These are phyloP conservation scores for Cinchona pubescens DNA, from an alignment of 257 asterid species.

Conservation along the genomic window DNA sequence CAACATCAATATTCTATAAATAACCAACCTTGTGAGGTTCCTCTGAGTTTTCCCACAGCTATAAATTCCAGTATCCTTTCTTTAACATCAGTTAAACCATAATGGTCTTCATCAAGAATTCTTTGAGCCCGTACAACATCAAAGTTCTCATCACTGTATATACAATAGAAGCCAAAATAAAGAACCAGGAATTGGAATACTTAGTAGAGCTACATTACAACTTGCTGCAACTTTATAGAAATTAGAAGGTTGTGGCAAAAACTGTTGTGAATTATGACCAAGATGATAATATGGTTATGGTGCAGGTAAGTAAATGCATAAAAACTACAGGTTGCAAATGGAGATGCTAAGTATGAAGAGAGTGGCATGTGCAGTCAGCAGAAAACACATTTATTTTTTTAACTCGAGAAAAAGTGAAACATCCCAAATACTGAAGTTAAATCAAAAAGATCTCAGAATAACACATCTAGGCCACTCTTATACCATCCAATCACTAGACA, in stretches of 20 bases:
- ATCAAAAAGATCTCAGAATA: not conserved
- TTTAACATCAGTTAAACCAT: constrained; percentile 93
- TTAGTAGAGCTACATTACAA: not conserved
- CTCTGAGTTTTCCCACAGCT: constrained; percentile 98
- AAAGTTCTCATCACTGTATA: constrained; percentile 86
- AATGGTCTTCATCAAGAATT: constrained; percentile 96
- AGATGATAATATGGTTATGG: not conserved
- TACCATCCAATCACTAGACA: too few species aligned
- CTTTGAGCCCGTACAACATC: constrained; percentile 78
- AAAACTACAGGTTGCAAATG: not conserved
- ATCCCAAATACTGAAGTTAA: too few species aligned
- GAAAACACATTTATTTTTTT: not conserved
- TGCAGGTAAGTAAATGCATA: constrained; percentile 5
- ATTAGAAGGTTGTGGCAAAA: not conserved
- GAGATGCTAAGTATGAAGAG: not conserved
- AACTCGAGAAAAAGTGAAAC: not conserved
- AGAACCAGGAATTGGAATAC: not conserved
- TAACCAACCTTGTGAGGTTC: constrained; percentile 86
- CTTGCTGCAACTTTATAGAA: not conserved
- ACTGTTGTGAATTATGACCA: not conserved
- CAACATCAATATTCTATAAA: not conserved
- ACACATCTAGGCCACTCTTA: too few species aligned
- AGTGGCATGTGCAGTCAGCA: not conserved
- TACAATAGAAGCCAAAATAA: not conserved
- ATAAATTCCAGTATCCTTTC: constrained; percentile 98